Base-by-base conservation (phyloP, 208 protist genomes). In the Trypanosoma avium region DNA sequence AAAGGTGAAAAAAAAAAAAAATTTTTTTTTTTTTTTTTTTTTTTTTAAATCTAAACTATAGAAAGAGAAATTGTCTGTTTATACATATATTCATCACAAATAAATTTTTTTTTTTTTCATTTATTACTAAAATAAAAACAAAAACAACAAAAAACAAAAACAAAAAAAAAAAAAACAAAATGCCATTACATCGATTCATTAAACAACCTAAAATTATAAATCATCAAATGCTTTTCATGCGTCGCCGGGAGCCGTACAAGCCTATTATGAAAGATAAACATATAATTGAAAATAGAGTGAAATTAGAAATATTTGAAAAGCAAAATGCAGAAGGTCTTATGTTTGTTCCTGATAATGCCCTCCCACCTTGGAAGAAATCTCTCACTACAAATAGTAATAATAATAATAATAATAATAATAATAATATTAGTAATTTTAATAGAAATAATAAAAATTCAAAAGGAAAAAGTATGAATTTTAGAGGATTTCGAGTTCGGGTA, bases 341-440 rank as follows among this genome's bases (percentile, higher is more conserved):
- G 42, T 94, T 94, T 63, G 88, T 92, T 12, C 84, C 88, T 0
- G 88, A 89, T 33, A 62, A 50, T 8, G 80, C 70, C 10, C 68
- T 94, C 17, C 88, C 88, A 12, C 84, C 88, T 40, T 94, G 88
- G 85, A 55, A 88, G 57, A 75, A 77, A 56, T 84, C 79, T 12
- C 61, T 92, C n/a, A 58, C 64, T 0, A 48, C 57, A 6, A 88
- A 86, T 40, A 53, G 84, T 33, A 62, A n/a, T n/a, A n/a, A n/a
- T n/a, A n/a, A n/a, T n/a, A n/a, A n/a, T n/a, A n/a, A n/a, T n/a
- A n/a, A n/a, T n/a, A n/a, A n/a, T n/a, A n/a, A n/a, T n/a, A n/a
- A n/a, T n/a, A n/a, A n/a, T n/a, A n/a, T n/a, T n/a, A n/a, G n/a
- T n/a, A n/a, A n/a, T n/a, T n/a, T n/a, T n/a, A n/a, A n/a, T n/a